These are phyloP conservation scores for Fistulinella prunicolor DNA, from an alignment of 768 basidiomycete genomes.

Conservation along the genomic window DNA sequence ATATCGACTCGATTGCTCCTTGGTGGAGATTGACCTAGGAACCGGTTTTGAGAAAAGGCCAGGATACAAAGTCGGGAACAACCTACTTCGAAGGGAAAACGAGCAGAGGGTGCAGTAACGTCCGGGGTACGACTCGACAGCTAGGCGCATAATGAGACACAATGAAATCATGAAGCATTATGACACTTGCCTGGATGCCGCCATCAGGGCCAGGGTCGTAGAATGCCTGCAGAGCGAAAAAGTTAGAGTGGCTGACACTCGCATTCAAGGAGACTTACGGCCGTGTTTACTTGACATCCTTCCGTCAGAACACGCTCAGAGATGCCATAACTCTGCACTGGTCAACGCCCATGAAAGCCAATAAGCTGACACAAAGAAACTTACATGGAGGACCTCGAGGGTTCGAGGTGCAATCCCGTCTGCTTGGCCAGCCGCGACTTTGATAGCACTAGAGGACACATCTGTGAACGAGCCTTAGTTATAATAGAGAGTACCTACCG, in stretches of 20 bases:
- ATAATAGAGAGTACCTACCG: constrained; percentile 24
- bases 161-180: neutral
- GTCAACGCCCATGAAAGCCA: neutral
- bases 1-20: constrained; percentile 34
- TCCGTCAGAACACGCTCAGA: constrained; percentile 58
- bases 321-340: constrained; percentile 67
- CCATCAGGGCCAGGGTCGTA: constrained; percentile 64
- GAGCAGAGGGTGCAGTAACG: constrained; percentile 55
- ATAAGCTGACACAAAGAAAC: neutral
- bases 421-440: constrained; percentile 27
- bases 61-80: neutral
- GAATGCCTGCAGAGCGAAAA: constrained; percentile 59
- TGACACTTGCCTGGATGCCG: constrained; percentile 51
- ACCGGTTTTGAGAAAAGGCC: neutral
- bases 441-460: constrained; percentile 6
- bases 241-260: neutral
- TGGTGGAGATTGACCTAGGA: constrained; percentile 32
- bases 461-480: neutral
- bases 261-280: constrained; percentile 40
- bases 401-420: constrained; percentile 28
- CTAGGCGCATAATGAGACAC: constrained; percentile 31
- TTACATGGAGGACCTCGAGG: constrained; percentile 46
- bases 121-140: constrained; percentile 61
- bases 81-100: constrained; percentile 68
- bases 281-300: constrained; percentile 63